Conservation (phyloP, 208 protist genomes). For the Leishmania major region DNA sequence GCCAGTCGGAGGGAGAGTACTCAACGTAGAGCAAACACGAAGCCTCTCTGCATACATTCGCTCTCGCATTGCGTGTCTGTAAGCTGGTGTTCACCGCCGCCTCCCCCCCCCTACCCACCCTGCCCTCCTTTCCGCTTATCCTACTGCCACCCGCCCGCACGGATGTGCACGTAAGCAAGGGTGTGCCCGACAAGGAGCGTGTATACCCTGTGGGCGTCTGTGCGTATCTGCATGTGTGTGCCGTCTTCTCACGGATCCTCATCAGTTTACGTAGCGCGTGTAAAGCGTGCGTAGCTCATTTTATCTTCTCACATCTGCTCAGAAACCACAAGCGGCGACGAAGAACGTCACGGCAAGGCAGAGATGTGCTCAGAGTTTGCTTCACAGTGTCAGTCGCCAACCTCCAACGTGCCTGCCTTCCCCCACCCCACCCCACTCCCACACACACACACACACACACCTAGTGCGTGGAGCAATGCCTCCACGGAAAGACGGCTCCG, state of each 20-base stretch:
- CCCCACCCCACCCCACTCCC: neutral
- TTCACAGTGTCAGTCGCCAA: neutral
- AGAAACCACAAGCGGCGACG: neutral
- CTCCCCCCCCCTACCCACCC: neutral
- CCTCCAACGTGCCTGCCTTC: neutral
- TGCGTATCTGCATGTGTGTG: conserved; percentile 1
- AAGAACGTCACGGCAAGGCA: neutral
- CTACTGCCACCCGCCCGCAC: neutral
- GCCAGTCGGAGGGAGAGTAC: neutral
- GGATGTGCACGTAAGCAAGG: neutral
- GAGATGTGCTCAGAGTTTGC: neutral
- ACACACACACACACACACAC: neutral
- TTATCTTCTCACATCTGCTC: neutral
- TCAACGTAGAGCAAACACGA: neutral
- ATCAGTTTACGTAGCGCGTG: neutral
- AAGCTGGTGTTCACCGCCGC: neutral
- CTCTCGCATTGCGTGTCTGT: neutral
- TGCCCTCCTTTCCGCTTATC: neutral
- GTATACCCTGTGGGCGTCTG: neutral
- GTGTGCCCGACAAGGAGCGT: neutral
- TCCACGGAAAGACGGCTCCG: neutral
- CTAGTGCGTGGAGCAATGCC: neutral
- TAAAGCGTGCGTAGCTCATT: neutral
- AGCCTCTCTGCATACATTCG: neutral
- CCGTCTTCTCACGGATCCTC: neutral